Evolutionary conservation across 2,329 filamentous ascomycete species (phyloP).

Genomic region (Neopestalotiopsis clavispora): DNA sequence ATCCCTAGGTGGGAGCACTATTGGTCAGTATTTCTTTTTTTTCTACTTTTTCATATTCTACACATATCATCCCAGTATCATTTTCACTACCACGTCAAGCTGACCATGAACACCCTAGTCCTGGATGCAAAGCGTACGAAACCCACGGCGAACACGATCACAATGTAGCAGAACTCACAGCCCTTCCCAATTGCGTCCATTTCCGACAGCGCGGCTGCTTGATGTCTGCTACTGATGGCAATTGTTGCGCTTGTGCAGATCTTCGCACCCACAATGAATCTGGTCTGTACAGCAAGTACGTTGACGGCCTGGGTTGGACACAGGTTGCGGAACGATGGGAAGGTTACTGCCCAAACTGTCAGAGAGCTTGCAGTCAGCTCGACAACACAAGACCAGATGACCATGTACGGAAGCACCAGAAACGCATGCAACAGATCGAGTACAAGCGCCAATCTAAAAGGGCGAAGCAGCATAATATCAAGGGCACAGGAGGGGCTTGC

Average conservation of each 20-base stretch:
- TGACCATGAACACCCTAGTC: neutral
- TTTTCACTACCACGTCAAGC: slow-evolving; percentile 5
- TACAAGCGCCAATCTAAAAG: neutral
- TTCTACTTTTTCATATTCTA: neutral
- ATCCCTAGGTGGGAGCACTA: slow-evolving; percentile 25
- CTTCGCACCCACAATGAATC: neutral
- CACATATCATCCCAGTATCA: neutral
- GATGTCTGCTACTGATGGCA: slow-evolving; percentile 6
- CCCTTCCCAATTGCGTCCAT: neutral
- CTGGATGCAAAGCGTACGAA: slow-evolving; percentile 2
- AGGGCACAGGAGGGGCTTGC: neutral
- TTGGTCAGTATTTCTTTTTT: slow-evolving; percentile 10
- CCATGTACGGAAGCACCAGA: neutral
- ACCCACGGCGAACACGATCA: too few relatives aligned
- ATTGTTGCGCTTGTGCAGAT: slow-evolving; percentile 14
- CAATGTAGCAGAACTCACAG: too few relatives aligned
- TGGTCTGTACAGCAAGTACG: slow-evolving; percentile 4
- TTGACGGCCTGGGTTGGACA: slow-evolving; percentile 5
- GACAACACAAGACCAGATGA: neutral
- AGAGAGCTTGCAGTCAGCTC: neutral
- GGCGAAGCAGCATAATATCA: neutral
- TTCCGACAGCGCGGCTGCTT: neutral
- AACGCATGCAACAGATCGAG: neutral
- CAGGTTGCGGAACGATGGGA: slow-evolving; percentile 3
- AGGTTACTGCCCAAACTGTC: slow-evolving; percentile 8